Evolutionary conservation across 176 grass and related monocot species (phyloP).

Genomic region (Echinochloa phyllopogon): DNA sequence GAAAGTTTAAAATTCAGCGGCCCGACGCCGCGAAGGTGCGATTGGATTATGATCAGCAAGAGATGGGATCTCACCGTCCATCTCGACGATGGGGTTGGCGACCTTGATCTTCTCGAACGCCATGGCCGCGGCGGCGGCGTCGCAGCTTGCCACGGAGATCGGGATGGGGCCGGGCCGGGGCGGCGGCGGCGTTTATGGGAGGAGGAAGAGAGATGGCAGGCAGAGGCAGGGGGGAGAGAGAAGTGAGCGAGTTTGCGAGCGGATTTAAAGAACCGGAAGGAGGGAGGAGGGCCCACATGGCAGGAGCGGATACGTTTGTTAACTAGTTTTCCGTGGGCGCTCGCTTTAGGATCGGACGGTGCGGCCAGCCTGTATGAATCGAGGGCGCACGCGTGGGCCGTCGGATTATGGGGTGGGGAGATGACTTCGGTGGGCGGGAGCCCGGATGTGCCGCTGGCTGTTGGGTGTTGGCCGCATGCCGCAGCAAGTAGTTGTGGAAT

Average conservation of each 20-base stretch:
- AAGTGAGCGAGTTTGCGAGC: constrained; percentile 29
- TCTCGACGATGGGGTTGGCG: constrained; percentile 84
- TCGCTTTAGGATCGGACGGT: background rate
- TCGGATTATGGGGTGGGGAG: background rate
- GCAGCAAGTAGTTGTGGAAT: background rate
- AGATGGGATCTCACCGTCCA: constrained; percentile 74
- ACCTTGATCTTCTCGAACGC: constrained; percentile 95
- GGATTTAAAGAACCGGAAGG: constrained; percentile 23
- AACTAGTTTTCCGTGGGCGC: background rate
- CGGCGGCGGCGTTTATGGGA: background rate
- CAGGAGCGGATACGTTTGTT: background rate
- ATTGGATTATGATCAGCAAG: constrained; percentile 1
- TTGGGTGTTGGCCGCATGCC: background rate
- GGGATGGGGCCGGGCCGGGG: constrained; percentile 23
- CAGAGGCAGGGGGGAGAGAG: background rate
- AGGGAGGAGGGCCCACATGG: background rate
- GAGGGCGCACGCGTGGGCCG: background rate
- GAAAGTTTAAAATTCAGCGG: constrained; percentile 33
- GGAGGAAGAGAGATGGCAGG: constrained; percentile 13
- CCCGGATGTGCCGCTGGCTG: background rate
- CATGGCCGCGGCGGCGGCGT: constrained; percentile 45
- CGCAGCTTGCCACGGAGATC: constrained; percentile 51
- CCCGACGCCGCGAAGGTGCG: background rate
- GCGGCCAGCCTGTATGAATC: background rate
- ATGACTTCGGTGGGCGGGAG: background rate